Percentiles rank a stretch among this genome's conserved stretches.
Conservation (phyloP, 495 filamentous ascomycete genomes). For the Podospora sp. region DNA sequence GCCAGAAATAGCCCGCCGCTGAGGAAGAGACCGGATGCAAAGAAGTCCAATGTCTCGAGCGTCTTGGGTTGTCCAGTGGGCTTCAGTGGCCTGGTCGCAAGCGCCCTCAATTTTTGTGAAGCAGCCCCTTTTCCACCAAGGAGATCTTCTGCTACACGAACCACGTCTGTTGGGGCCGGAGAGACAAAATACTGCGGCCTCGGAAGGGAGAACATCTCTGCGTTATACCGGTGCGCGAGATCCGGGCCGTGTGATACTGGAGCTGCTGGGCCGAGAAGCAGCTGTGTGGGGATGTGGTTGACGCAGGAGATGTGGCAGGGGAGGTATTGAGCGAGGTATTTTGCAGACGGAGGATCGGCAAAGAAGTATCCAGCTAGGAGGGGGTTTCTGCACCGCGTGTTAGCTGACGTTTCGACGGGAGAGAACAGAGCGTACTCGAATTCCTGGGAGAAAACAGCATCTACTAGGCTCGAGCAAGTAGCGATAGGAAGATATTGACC, state of each 20-base stretch:
- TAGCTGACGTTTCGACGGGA: neutral
- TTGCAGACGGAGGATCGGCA: conserved; percentile 47
- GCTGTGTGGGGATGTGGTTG: conserved; percentile 53
- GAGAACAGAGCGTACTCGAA: neutral
- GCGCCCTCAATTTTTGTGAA: conserved; percentile 7
- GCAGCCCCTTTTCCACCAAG: neutral
- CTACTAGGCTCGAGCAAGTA: conserved; percentile 22
- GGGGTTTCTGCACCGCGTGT: conserved; percentile 25
- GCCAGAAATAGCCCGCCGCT: conserved; percentile 31
- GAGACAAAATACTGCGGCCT: conserved; percentile 43
- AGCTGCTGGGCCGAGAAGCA: conserved; percentile 51
- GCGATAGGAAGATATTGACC: conserved; percentile 24
- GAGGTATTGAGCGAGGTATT: conserved; percentile 58
- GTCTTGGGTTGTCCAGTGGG: conserved; percentile 39
- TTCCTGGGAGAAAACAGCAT: conserved; percentile 21
- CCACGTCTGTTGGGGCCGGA: neutral
- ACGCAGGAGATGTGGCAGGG: conserved; percentile 48
- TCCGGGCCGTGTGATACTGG: conserved; percentile 34
- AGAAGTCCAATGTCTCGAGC: conserved; percentile 51
- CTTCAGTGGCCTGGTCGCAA: conserved; percentile 36
- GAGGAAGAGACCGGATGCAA: conserved; percentile 55
- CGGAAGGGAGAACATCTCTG: conserved; percentile 42
- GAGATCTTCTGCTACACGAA: conserved; percentile 1
- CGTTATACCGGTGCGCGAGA: conserved; percentile 41
- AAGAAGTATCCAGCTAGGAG: conserved; percentile 56